Conservation (phyloP, 2,329 filamentous ascomycete species). For the Fusarium palustre region DNA sequence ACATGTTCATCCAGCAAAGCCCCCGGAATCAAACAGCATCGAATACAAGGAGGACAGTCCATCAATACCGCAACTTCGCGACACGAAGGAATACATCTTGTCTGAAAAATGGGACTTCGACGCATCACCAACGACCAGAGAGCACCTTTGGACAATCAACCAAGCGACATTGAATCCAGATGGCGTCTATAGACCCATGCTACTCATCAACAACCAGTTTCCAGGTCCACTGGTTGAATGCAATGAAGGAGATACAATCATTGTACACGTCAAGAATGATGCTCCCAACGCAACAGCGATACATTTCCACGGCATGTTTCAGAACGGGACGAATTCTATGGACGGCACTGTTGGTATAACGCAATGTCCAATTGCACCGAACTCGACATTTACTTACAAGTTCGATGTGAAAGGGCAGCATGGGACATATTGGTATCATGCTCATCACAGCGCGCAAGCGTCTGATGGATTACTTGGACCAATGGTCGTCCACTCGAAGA, state of each 20-base stretch:
- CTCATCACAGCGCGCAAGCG: constrained; percentile 72
- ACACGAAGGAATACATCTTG: constrained; percentile 66
- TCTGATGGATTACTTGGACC: constrained; percentile 77
- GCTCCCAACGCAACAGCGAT: constrained; percentile 74
- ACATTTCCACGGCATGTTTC: constrained; percentile 83
- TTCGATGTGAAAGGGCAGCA: constrained; percentile 69
- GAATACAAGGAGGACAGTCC: constrained; percentile 43
- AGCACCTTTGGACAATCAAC: constrained; percentile 70
- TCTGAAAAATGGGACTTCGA: constrained; percentile 66
- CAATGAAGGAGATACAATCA: constrained; percentile 77
- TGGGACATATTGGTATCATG: constrained; percentile 71
- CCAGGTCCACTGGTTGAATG: constrained; percentile 79
- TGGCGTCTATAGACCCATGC: constrained; percentile 67
- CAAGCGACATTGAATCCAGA: constrained; percentile 71
- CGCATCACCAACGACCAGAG: constrained; percentile 62
- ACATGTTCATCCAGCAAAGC: background rate
- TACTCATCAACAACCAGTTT: constrained; percentile 80
- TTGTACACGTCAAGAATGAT: constrained; percentile 76
- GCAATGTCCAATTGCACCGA: constrained; percentile 75
- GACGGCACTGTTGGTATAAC: constrained; percentile 77
- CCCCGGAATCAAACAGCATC: background rate
- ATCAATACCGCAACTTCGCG: constrained; percentile 44
- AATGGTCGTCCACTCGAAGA: constrained; percentile 71
- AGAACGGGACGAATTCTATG: constrained; percentile 80
- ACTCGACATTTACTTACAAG: constrained; percentile 72